Conservation (phyloP, 768 basidiomycete species). For the Lactarius sanguifluus region DNA sequence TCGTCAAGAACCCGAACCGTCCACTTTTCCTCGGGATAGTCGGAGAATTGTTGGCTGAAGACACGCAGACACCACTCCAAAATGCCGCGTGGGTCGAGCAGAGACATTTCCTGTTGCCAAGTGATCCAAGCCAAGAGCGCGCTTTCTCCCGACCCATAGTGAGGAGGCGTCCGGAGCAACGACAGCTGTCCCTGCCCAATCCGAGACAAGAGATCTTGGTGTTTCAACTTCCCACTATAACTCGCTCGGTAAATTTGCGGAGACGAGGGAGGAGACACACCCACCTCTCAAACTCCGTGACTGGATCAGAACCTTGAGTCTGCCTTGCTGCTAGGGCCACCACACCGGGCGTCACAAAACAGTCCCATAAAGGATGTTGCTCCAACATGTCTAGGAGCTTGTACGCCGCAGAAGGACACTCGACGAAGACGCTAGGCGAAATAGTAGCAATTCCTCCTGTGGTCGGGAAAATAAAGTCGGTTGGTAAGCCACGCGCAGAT, state of each 20-base stretch:
- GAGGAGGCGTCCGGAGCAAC: conserved; percentile 50
- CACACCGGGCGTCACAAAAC: conserved; percentile 64
- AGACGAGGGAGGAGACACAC: neutral
- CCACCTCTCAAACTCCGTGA: conserved; percentile 29
- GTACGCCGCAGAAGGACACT: conserved; percentile 50
- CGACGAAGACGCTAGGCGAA: conserved; percentile 57
- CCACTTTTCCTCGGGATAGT: conserved; percentile 40
- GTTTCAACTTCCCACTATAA: conserved; percentile 24
- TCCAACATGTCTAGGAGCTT: conserved; percentile 51
- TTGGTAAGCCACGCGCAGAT: neutral
- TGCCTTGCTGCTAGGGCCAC: conserved; percentile 55
- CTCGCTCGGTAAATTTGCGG: conserved; percentile 12
- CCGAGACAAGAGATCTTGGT: conserved; percentile 41
- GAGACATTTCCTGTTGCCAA: conserved; percentile 12
- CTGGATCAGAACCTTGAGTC: conserved; percentile 33
- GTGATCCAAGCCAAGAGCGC: conserved; percentile 18
- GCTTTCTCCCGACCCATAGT: conserved; percentile 31
- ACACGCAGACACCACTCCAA: conserved; percentile 45
- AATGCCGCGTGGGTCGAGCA: conserved; percentile 40
- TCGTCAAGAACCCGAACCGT: conserved; percentile 43
- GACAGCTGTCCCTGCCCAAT: conserved; percentile 61
- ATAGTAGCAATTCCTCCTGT: conserved; percentile 75
- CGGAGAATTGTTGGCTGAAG: conserved; percentile 42
- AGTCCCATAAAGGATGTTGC: conserved; percentile 66
- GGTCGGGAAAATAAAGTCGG: neutral